Evolutionary conservation across 2,329 filamentous ascomycete species (phyloP), one percentile per base, ranked within the genome.

Genomic region (Penicillium verrucosum): DNA sequence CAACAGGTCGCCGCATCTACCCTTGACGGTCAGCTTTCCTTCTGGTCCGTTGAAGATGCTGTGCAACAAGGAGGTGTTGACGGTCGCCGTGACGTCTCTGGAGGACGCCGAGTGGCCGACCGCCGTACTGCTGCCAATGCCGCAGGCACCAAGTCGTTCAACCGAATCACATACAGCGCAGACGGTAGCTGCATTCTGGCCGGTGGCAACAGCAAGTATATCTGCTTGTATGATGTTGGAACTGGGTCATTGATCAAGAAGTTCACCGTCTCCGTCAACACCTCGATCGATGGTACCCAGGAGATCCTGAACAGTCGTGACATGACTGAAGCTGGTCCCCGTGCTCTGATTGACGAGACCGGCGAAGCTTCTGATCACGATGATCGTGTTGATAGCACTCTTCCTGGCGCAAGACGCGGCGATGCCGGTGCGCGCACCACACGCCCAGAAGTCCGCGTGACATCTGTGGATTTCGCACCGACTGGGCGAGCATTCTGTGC

Each of bases 201-300:
- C 0, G 92, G 86, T 46, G 94, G 94, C 32, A 96, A 94, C 80
- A 97, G 92, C 86, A 99, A 99, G 78, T 97, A 96, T 74, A 97
- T 99, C 51, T 97, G 94, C 71, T 76, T 99, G 56, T 99, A 99
- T 76, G 93, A 95, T n/a, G 90, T 96, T 32, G 86, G 87, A 56
- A 96, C 93, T 0, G 92, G 94, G 73, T 91, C 94, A 0, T 79
- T 99, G 11, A 80, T 97, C 54, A 96, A 95, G 73, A 97, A 97
- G 71, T 99, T 89, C 70, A 97, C 93, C 1, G 92, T 97, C 68
- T 96, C 90, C 65, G 85, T 96, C 68, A 99, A 99, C 74, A 80
- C 97, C n/a, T 96, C 92, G 1, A 80, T 99, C 3, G 92, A 96
- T 21, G 94, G 94, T 45, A 99, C 94, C 0, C 93, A 97, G 70